Base-by-base conservation (phyloP, 2,329 filamentous ascomycete genomes). In the Mycogone perniciosa region DNA sequence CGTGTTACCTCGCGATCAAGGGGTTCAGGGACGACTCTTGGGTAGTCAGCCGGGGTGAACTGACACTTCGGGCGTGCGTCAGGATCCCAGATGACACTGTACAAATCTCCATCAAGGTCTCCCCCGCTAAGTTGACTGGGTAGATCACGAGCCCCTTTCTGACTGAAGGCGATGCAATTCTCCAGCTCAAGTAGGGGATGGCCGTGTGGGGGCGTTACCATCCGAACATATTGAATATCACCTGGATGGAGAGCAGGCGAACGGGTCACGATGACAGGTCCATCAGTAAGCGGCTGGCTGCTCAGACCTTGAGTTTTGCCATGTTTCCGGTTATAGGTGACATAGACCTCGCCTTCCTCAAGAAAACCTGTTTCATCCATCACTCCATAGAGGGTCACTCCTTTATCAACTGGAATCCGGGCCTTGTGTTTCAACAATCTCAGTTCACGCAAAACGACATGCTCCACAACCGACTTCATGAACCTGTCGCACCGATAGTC, bases 71-170 rank as follows among this genome's bases (percentile, higher is more conserved):
- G 74, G 1, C 76, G 64, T 0, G 82, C 72, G 0, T 65, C 61
- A 0, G 66, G 58, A 57, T 95, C 88, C 75, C 80, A 93, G 44
- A 95, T 87, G 45, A 95, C 69, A 56, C 89, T 86, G 66, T 87
- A 95, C 0, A 88, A 69, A 63, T 96, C 90, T 0, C 89, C 89
- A 56, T 93, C 89, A 0, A 95, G 75, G 64, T 95, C 89, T 0
- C 89, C 89, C 1, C 89, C 89, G 48, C 85, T 86, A 0, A 95
- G 73, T 64, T 85, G 79, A 54, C 87, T 92, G 0, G 89, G 88
- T 0, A 95, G 70, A 60, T 95, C 89, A 11, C 89, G 80, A 0
- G 59, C 29, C 0, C 90, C 89, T 39, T 79, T 73, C 51, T 83
- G 80, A 53, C 85, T 90, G 62, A 95, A 95, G 1, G 87, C 81